Evolutionary conservation across 163 green algal species (phyloP), one percentile per base, ranked within the genome.

Genomic region (Scenedesmus sp.): DNA sequence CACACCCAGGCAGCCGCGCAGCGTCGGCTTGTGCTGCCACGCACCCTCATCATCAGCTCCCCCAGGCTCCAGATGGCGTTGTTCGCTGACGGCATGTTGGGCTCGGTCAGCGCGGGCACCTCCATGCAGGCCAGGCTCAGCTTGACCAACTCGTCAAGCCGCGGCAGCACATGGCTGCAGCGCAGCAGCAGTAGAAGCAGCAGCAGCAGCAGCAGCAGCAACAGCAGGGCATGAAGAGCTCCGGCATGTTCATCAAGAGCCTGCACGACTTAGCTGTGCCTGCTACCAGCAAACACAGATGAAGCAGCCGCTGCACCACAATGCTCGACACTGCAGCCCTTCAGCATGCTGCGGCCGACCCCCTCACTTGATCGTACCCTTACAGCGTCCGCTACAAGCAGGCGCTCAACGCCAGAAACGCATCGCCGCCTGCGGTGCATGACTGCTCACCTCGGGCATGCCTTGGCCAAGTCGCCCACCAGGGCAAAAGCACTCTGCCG

Each of bases 61-160:
- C 98, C 98, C 13, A 99, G 86, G 35, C 95, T 94, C 98, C 98
- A 99, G 92, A 95, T 97, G 2, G 98, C 98, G 92, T 99, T 99
- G 95, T 99, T 99, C 92, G 95, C 97, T 37, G 96, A 95, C 37
- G 91, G 93, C 88, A 97, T 95, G 86, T 59, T 95, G 35, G 87
- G 81, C 86, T 94, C 86, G n/a, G 97, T 94, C 68, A 93, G 90
- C 40, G 13, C 16, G 6, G 90, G 73, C 73, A 95, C 95, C 80
- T 96, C 92, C 87, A 98, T 89, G 53, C 93, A 93, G 42, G 89
- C 87, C 33, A 98, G 86, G 24, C 85, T 86, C 80, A 95, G 85
- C 22, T 59, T 70, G 22, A 97, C 72, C 30, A 97, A 87, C 61
- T 95, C 76, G 15, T 85, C 56, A 46, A 95, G 20, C 44, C 49